Percentiles rank a stretch among this genome's conserved stretches.
phyloP scores from a whole-genome alignment of 2,329 filamentous ascomycete species.

The Fusarium tanahbumbuense region DNA sequence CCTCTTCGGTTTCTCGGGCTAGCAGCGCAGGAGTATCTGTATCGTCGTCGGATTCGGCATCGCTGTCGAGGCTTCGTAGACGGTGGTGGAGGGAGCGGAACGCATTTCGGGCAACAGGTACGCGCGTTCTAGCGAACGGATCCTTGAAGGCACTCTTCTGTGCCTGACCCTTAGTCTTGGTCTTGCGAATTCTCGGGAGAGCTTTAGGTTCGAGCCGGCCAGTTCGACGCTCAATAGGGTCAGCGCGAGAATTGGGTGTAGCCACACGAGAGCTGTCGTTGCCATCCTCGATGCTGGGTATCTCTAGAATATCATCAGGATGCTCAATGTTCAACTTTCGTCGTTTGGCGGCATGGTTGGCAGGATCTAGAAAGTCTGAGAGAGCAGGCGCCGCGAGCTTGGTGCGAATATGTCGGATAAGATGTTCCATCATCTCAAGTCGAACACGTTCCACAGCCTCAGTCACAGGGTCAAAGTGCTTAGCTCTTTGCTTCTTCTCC shows the following conservation, averaged over 20 bases:
- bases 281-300: slow-evolving; percentile 64
- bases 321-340: slow-evolving; percentile 82
- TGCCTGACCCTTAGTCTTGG: slow-evolving; percentile 64
- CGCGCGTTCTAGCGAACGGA: slow-evolving; percentile 72
- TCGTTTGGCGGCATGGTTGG: slow-evolving; percentile 81
- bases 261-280: slow-evolving; percentile 71
- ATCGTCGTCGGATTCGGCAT: slow-evolving; percentile 92
- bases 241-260: slow-evolving; percentile 73
- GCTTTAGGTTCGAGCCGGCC: slow-evolving; percentile 68
- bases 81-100: slow-evolving; percentile 84
- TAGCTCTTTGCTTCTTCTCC: slow-evolving; percentile 87
- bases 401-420: slow-evolving; percentile 89
- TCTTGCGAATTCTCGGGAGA: slow-evolving; percentile 80
- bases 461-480: slow-evolving; percentile 87
- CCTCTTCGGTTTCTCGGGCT: slow-evolving; percentile 83
- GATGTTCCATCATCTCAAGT: slow-evolving; percentile 84
- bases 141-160: slow-evolving; percentile 75
- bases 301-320: slow-evolving; percentile 69
- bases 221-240: slow-evolving; percentile 70
- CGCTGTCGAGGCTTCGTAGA: slow-evolving; percentile 71
- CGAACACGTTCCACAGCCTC: slow-evolving; percentile 85
- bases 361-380: slow-evolving; percentile 84
- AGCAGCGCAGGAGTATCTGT: slow-evolving; percentile 66
- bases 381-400: slow-evolving; percentile 86
- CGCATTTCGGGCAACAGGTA: slow-evolving; percentile 66